Base-by-base conservation (phyloP, 2,329 filamentous ascomycete genomes). In the Paecilomyces variotii region DNA sequence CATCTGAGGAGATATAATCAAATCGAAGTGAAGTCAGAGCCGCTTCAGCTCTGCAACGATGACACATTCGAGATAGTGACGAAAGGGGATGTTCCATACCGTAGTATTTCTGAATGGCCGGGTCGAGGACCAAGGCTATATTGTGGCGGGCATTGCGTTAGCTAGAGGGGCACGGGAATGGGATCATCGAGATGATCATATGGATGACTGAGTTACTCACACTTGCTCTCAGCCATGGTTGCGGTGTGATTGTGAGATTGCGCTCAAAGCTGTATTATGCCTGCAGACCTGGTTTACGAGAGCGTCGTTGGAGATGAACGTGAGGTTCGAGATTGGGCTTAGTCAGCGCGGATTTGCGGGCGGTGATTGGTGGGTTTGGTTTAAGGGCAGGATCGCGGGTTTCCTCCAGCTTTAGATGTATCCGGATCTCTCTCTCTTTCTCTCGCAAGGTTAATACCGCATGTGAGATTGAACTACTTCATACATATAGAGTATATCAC, bases 81-180 rank as follows among this genome's bases (percentile, higher is more conserved):
- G 61, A 58, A 61, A 60, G 59, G 63, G 63, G 59, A 19, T 19
- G 19, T 62, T 58, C 19, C 68, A 65, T 77, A 83, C 81, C 76
- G 66, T 79, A 78, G 68, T 78, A 79, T 72, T 77, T 80, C 72
- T 78, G 75, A 60, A 77, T 67, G 59, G 74, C 76, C 67, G 77
- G 74, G 67, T 77, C 74, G 68, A 74, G 70, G 65, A 72, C 65
- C 67, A 74, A 68, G 61, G 75, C 73, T 74, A 63, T 62, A 72
- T 75, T 45, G n/a, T 45, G n/a, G 39, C 39, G 39, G 30, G 39
- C n/a, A 19, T 39, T 39, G 39, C 30, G n/a, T 45, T 45, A 45
- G 39, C 39, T 45, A 45, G 39, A 45, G 39, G 39, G 30, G 3
- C n/a, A 19, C 39, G 7, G 39, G 19, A 14, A 7, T 10, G 39